phyloP scores from a whole-genome alignment of 2,329 filamentous ascomycete genomes.

The Thelonectria blattea region DNA sequence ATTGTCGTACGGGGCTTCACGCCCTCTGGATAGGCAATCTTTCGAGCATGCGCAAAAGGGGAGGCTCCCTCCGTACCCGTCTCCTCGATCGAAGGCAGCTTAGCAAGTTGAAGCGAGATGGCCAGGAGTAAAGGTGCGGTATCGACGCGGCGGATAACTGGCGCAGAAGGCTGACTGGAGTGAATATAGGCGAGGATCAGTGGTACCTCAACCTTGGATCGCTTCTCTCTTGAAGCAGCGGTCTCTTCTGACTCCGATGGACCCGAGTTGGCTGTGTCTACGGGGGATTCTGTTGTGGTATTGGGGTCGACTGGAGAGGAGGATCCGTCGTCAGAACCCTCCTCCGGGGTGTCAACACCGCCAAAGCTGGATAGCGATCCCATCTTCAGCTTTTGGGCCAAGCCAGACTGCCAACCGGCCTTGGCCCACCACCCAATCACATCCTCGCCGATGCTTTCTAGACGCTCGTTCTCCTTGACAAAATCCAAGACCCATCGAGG shows the following conservation, averaged over 20 bases:
- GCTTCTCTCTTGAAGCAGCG: conserved; percentile 17
- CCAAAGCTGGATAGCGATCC: conserved; percentile 61
- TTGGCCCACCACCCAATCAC: conserved; percentile 96
- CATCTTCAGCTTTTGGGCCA: conserved; percentile 79
- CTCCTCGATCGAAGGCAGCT: conserved; percentile 75
- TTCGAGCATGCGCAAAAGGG: conserved; percentile 77
- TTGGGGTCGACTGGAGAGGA: conserved; percentile 36
- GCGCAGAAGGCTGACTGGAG: conserved; percentile 57
- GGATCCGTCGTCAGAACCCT: conserved; percentile 39
- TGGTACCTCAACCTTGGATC: conserved; percentile 56
- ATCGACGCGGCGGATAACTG: conserved; percentile 86
- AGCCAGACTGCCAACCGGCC: conserved; percentile 83
- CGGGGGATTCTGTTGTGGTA: conserved; percentile 25
- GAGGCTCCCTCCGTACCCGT: conserved; percentile 63
- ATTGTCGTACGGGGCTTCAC: conserved; percentile 84
- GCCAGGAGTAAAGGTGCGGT: conserved; percentile 81
- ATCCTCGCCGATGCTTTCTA: conserved; percentile 91
- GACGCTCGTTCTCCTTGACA: conserved; percentile 75
- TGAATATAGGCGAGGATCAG: conserved; percentile 85
- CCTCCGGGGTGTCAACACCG: conserved; percentile 48
- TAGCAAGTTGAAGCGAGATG: conserved; percentile 85
- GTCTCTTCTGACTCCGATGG: conserved; percentile 10
- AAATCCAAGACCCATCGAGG: conserved; percentile 91
- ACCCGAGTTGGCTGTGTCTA: conserved; percentile 5
- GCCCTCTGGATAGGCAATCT: conserved; percentile 83